phyloP scores from a whole-genome alignment of 192 early-diverging fungal genomes.

The Coemansia sp. region DNA sequence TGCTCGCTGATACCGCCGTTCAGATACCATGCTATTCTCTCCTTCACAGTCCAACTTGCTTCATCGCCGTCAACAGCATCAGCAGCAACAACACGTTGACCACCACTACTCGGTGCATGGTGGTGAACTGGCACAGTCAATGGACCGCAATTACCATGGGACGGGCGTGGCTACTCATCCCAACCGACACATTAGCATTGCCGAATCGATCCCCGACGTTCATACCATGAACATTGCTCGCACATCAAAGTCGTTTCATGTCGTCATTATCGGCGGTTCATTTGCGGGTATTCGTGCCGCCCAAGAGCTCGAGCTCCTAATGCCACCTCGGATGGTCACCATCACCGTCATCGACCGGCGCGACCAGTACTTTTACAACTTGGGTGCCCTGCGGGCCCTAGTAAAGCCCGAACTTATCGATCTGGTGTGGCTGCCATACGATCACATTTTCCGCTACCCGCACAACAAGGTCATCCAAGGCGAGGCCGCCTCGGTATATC shows the following conservation, averaged over 20 bases:
- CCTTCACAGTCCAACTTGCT: slow-evolving; percentile 1
- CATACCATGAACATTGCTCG: slow-evolving; percentile 45
- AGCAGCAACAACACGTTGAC: background rate
- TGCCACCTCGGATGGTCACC: slow-evolving; percentile 35
- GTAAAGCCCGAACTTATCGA: slow-evolving; percentile 52
- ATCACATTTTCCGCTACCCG: slow-evolving; percentile 44
- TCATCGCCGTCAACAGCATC: slow-evolving; percentile 8
- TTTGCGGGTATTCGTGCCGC: slow-evolving; percentile 57
- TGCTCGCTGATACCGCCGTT: background rate
- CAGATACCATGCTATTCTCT: background rate
- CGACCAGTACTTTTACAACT: slow-evolving; percentile 57
- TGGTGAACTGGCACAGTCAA: background rate
- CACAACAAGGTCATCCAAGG: slow-evolving; percentile 55
- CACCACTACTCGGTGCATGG: background rate
- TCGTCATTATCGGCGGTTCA: slow-evolving; percentile 55
- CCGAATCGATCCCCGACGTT: slow-evolving; percentile 16
- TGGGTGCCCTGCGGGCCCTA: slow-evolving; percentile 49
- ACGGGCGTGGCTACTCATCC: background rate
- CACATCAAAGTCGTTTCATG: slow-evolving; percentile 57
- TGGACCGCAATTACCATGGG: background rate
- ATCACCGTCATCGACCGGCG: slow-evolving; percentile 58
- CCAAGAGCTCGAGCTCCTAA: slow-evolving; percentile 49
- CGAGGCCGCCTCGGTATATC: slow-evolving; percentile 46
- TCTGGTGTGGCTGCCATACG: slow-evolving; percentile 53
- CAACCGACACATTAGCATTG: slow-evolving; percentile 17